Percentiles rank a stretch among this genome's conserved stretches.
phyloP scores from a whole-genome alignment of 2,329 filamentous ascomycete genomes.

The Colletotrichum spaethianum region DNA sequence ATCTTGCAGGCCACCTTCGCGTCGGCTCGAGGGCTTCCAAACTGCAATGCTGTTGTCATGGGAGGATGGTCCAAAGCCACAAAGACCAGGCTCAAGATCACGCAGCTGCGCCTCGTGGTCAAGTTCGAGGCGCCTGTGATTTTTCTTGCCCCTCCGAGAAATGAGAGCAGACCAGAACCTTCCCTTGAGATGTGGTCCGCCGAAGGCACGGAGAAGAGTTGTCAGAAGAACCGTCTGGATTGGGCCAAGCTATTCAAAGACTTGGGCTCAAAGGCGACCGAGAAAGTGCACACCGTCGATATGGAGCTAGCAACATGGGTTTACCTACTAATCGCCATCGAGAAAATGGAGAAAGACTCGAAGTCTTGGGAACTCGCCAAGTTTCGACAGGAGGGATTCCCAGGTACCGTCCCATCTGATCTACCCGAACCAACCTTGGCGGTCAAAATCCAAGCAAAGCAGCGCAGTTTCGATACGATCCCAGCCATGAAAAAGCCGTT shows the following conservation, averaged over 20 bases:
- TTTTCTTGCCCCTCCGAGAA: conserved; percentile 11
- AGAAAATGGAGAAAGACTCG: conserved; percentile 28
- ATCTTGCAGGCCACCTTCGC: conserved; percentile 27
- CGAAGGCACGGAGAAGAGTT: conserved; percentile 2
- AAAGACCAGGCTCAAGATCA: not conserved
- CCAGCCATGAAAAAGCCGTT: conserved; percentile 47
- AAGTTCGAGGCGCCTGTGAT: conserved; percentile 34
- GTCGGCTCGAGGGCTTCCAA: conserved; percentile 15
- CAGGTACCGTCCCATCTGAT: no score
- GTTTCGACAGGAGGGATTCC: not conserved
- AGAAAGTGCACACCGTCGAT: conserved; percentile 25
- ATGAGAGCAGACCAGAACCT: not conserved
- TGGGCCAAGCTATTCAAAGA: not conserved
- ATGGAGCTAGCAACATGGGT: conserved; percentile 30
- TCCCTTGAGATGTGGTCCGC: not conserved
- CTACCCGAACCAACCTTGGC: conserved; percentile 4
- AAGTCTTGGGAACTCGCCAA: not conserved
- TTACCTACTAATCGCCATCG: conserved; percentile 9
- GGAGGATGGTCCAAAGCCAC: conserved; percentile 20
- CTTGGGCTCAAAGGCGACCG: not conserved
- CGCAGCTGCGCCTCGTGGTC: conserved; percentile 21
- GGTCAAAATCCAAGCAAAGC: conserved; percentile 16
- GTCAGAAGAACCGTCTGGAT: not conserved
- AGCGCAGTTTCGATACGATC: conserved; percentile 27
- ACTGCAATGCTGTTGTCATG: conserved; percentile 28